Evolutionary conservation across 805 yeast species (phyloP), one percentile per base, ranked within the genome.

Genomic region (Kodamaea neixiangensis): DNA sequence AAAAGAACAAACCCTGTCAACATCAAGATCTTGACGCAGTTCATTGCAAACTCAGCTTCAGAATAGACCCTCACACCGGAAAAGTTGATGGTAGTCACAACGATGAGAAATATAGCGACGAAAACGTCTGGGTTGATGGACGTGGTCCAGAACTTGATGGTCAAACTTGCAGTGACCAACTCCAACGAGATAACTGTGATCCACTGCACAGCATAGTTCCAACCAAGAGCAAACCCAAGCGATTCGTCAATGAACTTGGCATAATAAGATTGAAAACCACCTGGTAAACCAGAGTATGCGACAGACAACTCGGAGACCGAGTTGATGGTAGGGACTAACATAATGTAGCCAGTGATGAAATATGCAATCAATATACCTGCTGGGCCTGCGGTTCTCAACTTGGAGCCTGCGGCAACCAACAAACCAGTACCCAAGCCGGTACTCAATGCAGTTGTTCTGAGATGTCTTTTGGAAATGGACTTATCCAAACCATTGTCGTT

Each of bases 131-230:
- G 55, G 22, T 58, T 38, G 43, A 64, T 52, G 11, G 53, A 19
- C 9, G 59, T 53, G 49, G 52, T 62, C 68, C 68, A 64, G 54
- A 57, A 64, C 53, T 64, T 59, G 41, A 64, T 59, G 21, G 68
- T 64, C 58, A 64, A 54, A 48, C 63, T 54, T 11, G 66, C 63
- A 9, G 64, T 59, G 18, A 64, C 67, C 47, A 64, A 60, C 49
- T 64, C 67, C 34, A 64, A 51, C 4, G 66, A 62, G 14, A 64
- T 64, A 49, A 64, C 63, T 6, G 61, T 60, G 39, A 63, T 51
- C 67, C 67, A 70, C 55, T 56, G 73, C 51, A 59, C 59, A 55
- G 63, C 68, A 60, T 65, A 71, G 55, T 69, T 70, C 73, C 73
- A 69, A 7, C 74, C 75, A 42, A 69, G 52, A 3, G 73, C 70